phyloP scores from a whole-genome alignment of 805 yeast genomes.

The Candida lessepsii region DNA sequence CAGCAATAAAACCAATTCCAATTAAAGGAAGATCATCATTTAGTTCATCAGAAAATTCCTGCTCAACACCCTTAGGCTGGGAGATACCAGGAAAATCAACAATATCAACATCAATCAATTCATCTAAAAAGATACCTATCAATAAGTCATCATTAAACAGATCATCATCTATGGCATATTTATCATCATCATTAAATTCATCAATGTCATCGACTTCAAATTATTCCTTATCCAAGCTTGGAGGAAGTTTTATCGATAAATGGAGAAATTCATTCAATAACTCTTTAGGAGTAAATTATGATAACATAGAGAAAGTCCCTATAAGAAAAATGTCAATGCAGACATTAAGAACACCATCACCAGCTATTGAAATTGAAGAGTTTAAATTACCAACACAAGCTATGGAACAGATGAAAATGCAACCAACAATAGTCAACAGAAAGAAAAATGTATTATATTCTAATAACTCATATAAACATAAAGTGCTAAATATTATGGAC shows the following conservation, averaged over 20 bases:
- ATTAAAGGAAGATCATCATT: conserved; percentile 16
- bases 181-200: conserved; percentile 41
- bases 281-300: conserved; percentile 10
- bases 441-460: conserved; percentile 23
- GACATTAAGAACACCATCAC: conserved; percentile 36
- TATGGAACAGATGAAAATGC: conserved; percentile 1
- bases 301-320: conserved; percentile 13
- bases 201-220: conserved; percentile 38
- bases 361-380: conserved; percentile 35
- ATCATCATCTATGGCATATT: conserved; percentile 38
- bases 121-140: conserved; percentile 14
- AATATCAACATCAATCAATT: conserved; percentile 16
- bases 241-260: conserved; percentile 44
- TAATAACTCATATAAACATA: conserved; percentile 14
- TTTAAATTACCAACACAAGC: conserved; percentile 10
- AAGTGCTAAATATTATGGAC: conserved; percentile 27
- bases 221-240: conserved; percentile 39
- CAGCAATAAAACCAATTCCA: conserved; percentile 15
- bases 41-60: conserved; percentile 24
- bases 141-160: conserved; percentile 34
- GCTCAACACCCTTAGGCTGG: conserved; percentile 44
- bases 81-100: conserved; percentile 42
- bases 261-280: conserved; percentile 40
- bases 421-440: conserved; percentile 16
- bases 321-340: conserved; percentile 22